Evolutionary conservation across 169 alveolate genomes (phyloP).

Genomic region (Theileria annulata): DNA sequence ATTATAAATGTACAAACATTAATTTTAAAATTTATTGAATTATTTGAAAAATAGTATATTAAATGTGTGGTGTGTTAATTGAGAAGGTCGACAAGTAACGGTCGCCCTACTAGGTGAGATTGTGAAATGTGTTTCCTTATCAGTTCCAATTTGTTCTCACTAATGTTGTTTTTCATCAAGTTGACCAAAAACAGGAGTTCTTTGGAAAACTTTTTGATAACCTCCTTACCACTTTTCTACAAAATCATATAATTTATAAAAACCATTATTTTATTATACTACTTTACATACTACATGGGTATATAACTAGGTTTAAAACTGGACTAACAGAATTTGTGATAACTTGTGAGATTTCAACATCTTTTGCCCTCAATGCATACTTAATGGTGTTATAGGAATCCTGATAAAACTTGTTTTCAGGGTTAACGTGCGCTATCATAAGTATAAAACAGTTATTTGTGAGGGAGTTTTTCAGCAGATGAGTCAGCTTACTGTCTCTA

Average conservation of each 20-base stretch:
- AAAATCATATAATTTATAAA: neutral
- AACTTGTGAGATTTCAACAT: conserved; percentile 70
- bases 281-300: neutral
- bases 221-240: conserved; percentile 17
- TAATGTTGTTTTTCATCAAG: conserved; percentile 9
- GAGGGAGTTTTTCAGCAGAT: conserved; percentile 90
- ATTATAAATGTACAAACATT: neutral
- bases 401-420: conserved; percentile 79
- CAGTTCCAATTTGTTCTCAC: neutral
- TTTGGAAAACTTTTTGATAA: conserved; percentile 1
- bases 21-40: neutral
- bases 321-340: conserved; percentile 1
- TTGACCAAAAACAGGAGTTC: conserved; percentile 7
- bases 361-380: conserved; percentile 93
- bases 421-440: conserved; percentile 93
- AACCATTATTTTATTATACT: neutral
- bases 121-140: conserved; percentile 22
- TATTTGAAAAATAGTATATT: neutral
- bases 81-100: neutral
- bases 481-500: conserved; percentile 94
- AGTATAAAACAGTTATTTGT: conserved; percentile 92
- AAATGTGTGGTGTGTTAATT: neutral
- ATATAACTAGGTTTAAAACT: too few species aligned
- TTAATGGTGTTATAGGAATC: conserved; percentile 89
- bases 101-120: conserved; percentile 4